Evolutionary conservation across 2,329 filamentous ascomycete species (phyloP).

Genomic region (Zopfia rhizophila): DNA sequence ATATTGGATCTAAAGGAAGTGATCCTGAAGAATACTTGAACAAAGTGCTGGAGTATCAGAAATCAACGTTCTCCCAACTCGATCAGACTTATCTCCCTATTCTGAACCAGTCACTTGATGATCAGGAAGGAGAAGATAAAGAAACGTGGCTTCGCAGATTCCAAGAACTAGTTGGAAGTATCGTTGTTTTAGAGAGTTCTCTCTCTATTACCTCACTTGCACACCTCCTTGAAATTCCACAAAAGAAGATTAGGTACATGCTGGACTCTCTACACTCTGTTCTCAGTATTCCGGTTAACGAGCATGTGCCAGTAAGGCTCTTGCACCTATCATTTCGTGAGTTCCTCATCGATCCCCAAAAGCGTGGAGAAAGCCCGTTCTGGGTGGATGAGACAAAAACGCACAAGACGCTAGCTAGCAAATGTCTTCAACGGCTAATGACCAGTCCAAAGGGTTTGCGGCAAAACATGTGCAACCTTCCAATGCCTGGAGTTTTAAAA

Average conservation of each 20-base stretch:
- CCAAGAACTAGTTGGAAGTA: conserved; percentile 21
- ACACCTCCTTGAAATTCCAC: conserved; percentile 15
- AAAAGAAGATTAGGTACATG: conserved; percentile 11
- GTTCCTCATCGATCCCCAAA: conserved; percentile 22
- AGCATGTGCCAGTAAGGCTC: conserved; percentile 17
- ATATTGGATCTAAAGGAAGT: conserved; percentile 5
- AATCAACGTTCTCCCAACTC: conserved; percentile 26
- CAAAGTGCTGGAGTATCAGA: conserved; percentile 17
- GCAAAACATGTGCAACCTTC: conserved; percentile 47
- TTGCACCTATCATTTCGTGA: conserved; percentile 29
- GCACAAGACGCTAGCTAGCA: conserved; percentile 38
- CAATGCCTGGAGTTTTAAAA: conserved; percentile 31
- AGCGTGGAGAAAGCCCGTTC: conserved; percentile 36
- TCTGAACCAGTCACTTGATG: conserved; percentile 35
- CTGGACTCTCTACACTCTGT: conserved; percentile 29
- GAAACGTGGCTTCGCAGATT: conserved; percentile 5
- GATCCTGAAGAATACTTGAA: conserved; percentile 12
- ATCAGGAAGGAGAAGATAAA: conserved; percentile 38
- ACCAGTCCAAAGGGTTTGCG: conserved; percentile 30
- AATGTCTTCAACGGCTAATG: conserved; percentile 50
- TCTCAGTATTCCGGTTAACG: conserved; percentile 17
- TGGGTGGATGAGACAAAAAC: conserved; percentile 47
- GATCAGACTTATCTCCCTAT: conserved; percentile 26
- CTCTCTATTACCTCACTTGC: conserved; percentile 23
- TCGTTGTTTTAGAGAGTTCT: conserved; percentile 19